phyloP scores from a whole-genome alignment of 192 early-diverging fungal genomes.

The Gryganskiella cystojenkinii region DNA sequence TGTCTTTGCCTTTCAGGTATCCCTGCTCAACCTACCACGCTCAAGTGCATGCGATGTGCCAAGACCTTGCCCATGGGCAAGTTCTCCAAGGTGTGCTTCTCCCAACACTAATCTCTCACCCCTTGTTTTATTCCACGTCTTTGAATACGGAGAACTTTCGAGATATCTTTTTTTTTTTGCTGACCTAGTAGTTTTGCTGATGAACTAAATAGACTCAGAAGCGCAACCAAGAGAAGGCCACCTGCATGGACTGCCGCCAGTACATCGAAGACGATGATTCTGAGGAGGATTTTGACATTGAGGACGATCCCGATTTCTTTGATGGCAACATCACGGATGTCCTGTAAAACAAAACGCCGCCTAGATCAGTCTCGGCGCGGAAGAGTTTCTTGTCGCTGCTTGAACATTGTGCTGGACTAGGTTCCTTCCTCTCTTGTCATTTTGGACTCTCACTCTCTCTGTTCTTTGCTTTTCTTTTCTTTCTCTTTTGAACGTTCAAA shows the following conservation, averaged over 20 bases:
- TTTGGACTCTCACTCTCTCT: no score
- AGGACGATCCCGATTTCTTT: slow-evolving; percentile 26
- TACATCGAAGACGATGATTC: slow-evolving; percentile 33
- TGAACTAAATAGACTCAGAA: slow-evolving; percentile 14
- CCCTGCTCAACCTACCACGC: slow-evolving; percentile 17
- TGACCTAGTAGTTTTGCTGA: background rate
- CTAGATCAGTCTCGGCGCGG: background rate
- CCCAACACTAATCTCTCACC: no score
- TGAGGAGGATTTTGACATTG: slow-evolving; percentile 35
- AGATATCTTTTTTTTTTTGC: background rate
- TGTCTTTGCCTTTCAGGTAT: slow-evolving; percentile 15
- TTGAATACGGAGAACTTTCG: no score
- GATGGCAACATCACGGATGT: slow-evolving; percentile 41
- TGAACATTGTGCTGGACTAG: no score
- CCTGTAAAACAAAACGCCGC: slow-evolving; percentile 5
- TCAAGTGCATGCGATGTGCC: slow-evolving; percentile 1
- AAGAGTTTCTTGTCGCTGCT: no score
- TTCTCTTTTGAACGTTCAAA: background rate
- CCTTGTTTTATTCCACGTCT: background rate
- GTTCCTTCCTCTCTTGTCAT: no score
- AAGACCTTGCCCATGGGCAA: background rate
- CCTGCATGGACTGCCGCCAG: slow-evolving; percentile 36
- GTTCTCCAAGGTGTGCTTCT: slow-evolving; percentile 2
- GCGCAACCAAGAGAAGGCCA: slow-evolving; percentile 28
- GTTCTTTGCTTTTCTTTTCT: background rate